Conservation (phyloP, 768 basidiomycete species). For the Auriscalpium vulgare region DNA sequence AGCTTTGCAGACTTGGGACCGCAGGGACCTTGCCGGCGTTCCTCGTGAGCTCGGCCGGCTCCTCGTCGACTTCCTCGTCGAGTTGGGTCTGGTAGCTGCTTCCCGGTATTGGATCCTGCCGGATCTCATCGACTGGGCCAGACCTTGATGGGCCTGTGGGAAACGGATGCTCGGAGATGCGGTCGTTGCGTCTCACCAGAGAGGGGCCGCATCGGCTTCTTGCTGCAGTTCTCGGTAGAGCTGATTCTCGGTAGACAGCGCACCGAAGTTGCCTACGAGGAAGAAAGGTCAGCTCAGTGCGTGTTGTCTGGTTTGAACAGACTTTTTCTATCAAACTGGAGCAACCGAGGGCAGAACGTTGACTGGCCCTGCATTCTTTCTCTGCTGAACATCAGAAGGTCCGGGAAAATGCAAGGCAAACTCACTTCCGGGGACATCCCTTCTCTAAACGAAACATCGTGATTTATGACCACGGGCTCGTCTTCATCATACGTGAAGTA, state of each 20-base stretch:
- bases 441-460: conserved; percentile 54
- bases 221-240: conserved; percentile 1
- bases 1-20: conserved; percentile 5
- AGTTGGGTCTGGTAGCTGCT: conserved; percentile 48
- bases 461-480: conserved; percentile 34
- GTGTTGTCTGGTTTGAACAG: conserved; percentile 3
- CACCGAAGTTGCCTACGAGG: conserved; percentile 56
- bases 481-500: conserved; percentile 42
- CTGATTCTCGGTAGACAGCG: conserved; percentile 32
- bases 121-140: conserved; percentile 40
- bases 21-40: background rate
- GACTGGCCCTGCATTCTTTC: conserved; percentile 29
- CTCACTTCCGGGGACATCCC: conserved; percentile 28
- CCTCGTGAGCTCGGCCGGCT: conserved; percentile 1
- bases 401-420: background rate
- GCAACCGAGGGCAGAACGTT: conserved; percentile 52
- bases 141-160: conserved; percentile 30
- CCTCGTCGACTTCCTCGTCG: conserved; percentile 23
- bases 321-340: conserved; percentile 67
- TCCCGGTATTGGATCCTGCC: conserved; percentile 42
- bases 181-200: conserved; percentile 5
- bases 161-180: no score
- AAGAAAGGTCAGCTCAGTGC: background rate
- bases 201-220: background rate
- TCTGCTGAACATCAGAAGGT: conserved; percentile 10